Evolutionary conservation across 2,329 filamentous ascomycete genomes (phyloP).

Genomic region (Periglandula ipomoeae): DNA sequence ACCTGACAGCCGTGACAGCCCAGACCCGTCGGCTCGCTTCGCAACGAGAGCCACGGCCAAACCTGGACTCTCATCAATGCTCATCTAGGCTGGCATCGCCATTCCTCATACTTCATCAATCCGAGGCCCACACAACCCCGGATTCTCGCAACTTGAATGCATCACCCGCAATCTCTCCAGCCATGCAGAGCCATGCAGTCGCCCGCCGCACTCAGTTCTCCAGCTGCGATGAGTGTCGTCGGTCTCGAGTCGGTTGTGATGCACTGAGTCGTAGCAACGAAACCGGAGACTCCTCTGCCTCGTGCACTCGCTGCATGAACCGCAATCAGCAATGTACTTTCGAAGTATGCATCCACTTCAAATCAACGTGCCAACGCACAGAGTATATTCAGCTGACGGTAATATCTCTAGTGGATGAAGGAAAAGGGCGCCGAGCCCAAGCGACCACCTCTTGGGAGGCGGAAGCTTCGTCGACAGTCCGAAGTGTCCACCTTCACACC

Average conservation of each 20-base stretch:
- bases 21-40: too few species aligned
- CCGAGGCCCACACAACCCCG: too few species aligned
- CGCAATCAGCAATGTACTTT: constrained; percentile 20
- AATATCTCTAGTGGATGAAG: constrained; percentile 9
- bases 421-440: constrained; percentile 1
- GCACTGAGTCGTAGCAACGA: constrained; percentile 25
- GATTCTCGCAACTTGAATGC: not conserved
- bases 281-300: constrained; percentile 54
- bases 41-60: too few species aligned
- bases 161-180: not conserved
- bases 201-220: constrained; percentile 26
- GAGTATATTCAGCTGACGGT: too few species aligned
- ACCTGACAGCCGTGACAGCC: too few species aligned
- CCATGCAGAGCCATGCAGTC: constrained; percentile 13
- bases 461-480: constrained; percentile 1
- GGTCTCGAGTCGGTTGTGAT: constrained; percentile 22
- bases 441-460: constrained; percentile 1
- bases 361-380: too few species aligned
- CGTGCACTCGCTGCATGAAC: constrained; percentile 51
- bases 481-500: not conserved
- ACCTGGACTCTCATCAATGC: too few species aligned
- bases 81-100: too few species aligned
- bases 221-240: constrained; percentile 23
- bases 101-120: too few species aligned
- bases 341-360: constrained; percentile 17